Base-by-base conservation (phyloP, 2,329 filamentous ascomycete species). In the Colletotrichum euphorbiae region DNA sequence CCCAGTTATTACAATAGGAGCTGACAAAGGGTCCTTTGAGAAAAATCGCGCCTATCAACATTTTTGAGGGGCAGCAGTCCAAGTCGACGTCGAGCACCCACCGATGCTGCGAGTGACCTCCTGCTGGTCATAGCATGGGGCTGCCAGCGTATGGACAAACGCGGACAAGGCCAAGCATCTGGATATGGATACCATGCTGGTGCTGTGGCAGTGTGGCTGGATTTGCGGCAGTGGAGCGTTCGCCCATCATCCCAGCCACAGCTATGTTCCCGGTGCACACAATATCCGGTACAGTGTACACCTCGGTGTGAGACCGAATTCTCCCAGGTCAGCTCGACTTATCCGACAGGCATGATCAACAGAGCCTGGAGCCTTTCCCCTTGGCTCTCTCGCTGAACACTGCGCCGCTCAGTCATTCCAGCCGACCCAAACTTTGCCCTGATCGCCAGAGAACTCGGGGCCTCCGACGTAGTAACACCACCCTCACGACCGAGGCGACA, bases 301-400 rank as follows among this genome's bases (percentile, higher is more conserved):
- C 9, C 43, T 64, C 65, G 52, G 65, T 52, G 51, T 56, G 51
- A 51, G 17, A 64, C 60, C 45, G 52, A 58, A 52, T n/a, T 15
- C 55, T 38, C 43, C 42, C 31, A 42, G n/a, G 17, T 57, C 54
- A 28, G 12, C 38, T 52, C 40, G 38, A n/a, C 54, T 12, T 43
- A 28, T 45, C 28, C 28, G 28, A 28, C 28, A 28, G 28, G 28
- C 28, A 28, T 24, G 24, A 24, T 24, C 24, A 24, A 24, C 24
- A 24, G n/a, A n/a, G n/a, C n/a, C n/a, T n/a, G n/a, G n/a, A n/a
- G n/a, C n/a, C n/a, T n/a, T n/a, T n/a, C n/a, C n/a, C n/a, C n/a
- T 21, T 4, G 24, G 24, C 24, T 24, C 24, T 24, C 24, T 24
- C 24, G 24, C 24, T 24, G 24, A 24, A 24, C 24, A 24, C 24